Evolutionary conservation across 441 rosid species (phyloP).

Genomic region (Pelargonium exstipulatum): DNA sequence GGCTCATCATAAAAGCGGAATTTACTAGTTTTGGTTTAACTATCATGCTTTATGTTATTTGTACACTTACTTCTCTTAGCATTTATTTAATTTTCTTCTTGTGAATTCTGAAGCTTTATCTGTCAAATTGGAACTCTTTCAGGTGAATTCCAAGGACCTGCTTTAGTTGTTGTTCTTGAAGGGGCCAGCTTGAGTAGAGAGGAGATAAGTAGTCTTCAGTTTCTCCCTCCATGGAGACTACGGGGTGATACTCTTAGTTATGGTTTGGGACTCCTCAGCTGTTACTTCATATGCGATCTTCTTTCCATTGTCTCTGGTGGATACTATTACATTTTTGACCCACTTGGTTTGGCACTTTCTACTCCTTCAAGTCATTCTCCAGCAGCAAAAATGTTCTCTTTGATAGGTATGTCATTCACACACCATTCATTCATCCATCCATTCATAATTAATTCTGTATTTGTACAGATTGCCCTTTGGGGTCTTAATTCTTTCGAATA

Average conservation of each 20-base stretch:
- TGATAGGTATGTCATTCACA: conserved; percentile 51
- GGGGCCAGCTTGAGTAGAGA: conserved; percentile 85
- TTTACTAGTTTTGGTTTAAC: conserved; percentile 2
- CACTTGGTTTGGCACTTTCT: conserved; percentile 73
- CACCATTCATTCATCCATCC: too few relatives aligned
- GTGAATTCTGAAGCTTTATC: conserved; percentile 4
- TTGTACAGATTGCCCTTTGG: background rate
- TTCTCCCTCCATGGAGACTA: conserved; percentile 92
- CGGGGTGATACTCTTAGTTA: conserved; percentile 81
- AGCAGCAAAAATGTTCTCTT: conserved; percentile 81
- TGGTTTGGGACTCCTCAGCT: conserved; percentile 92
- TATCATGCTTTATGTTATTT: conserved; percentile 5
- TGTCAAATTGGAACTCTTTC: conserved; percentile 16
- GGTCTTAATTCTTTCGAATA: too few relatives aligned
- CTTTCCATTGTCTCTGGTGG: conserved; percentile 85
- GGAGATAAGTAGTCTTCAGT: conserved; percentile 90
- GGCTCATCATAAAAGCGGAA: background rate
- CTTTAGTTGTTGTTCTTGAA: conserved; percentile 79
- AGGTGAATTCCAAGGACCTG: conserved; percentile 99
- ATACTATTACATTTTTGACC: conserved; percentile 92
- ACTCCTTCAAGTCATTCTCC: conserved; percentile 63
- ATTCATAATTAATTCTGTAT: too few relatives aligned
- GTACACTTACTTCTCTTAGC: background rate
- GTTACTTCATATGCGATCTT: conserved; percentile 76
- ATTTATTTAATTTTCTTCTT: conserved; percentile 9